Evolutionary conservation across 2,329 filamentous ascomycete species (phyloP).

Genomic region (Alternaria angustiovoidea): DNA sequence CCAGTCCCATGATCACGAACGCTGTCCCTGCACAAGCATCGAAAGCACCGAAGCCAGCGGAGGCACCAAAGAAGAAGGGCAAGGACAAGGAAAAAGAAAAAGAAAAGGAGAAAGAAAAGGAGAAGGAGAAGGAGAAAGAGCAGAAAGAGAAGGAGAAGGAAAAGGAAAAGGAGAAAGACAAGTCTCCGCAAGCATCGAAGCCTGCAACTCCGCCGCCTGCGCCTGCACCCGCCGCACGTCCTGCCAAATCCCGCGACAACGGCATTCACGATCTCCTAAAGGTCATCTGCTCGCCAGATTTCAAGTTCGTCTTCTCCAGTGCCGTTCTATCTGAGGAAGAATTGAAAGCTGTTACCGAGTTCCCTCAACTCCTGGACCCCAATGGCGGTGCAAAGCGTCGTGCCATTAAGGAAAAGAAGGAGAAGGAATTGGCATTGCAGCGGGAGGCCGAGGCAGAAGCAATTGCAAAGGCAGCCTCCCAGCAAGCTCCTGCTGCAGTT

Average conservation of each 20-base stretch:
- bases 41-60: conserved; percentile 42
- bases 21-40: conserved; percentile 52
- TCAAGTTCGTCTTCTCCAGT: conserved; percentile 64
- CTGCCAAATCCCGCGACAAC: conserved; percentile 29
- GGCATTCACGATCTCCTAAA: conserved; percentile 51
- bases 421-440: conserved; percentile 62
- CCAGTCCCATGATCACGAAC: conserved; percentile 74
- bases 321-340: conserved; percentile 54
- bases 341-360: conserved; percentile 62
- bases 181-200: conserved; percentile 38
- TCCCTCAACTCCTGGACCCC: conserved; percentile 82
- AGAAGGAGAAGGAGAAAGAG: conserved; percentile 40
- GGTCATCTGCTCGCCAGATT: conserved; percentile 53
- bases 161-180: conserved; percentile 33
- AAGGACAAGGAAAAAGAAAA: conserved; percentile 36
- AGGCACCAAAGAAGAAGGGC: conserved; percentile 40
- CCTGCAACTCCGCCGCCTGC: conserved; percentile 34
- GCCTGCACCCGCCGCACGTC: conserved; percentile 16
- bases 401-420: conserved; percentile 73
- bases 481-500: conserved; percentile 23
- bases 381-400: conserved; percentile 83
- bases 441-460: conserved; percentile 62
- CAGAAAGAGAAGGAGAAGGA: conserved; percentile 37
- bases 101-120: conserved; percentile 29
- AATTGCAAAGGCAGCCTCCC: conserved; percentile 57